These are phyloP conservation scores for Torulaspora delbrueckii DNA, from an alignment of 805 yeast species.

Conservation along the genomic window DNA sequence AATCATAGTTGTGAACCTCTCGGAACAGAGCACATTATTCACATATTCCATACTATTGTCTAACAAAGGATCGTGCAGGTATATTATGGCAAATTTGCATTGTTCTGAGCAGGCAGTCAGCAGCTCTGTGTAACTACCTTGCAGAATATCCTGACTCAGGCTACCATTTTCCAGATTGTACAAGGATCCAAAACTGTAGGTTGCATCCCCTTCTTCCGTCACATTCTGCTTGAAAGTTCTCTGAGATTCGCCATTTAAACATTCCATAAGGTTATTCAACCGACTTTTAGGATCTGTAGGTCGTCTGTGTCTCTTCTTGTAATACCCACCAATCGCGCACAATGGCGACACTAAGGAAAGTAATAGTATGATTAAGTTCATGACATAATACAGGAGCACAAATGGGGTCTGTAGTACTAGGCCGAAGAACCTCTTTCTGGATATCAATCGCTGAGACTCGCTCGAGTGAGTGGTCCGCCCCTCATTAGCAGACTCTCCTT, in stretches of 20 bases:
- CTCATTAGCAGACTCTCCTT: constrained; percentile 9
- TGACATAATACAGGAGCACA: constrained; percentile 16
- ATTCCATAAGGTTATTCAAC: constrained; percentile 15
- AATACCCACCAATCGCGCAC: constrained; percentile 21
- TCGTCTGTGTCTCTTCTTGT: constrained; percentile 18
- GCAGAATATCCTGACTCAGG: constrained; percentile 30
- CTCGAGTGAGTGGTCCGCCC: constrained; percentile 3
- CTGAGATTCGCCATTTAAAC: constrained; percentile 13
- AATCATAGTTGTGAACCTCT: constrained; percentile 44
- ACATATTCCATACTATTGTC: constrained; percentile 55
- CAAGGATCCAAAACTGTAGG: constrained; percentile 27
- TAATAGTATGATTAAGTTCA: constrained; percentile 10
- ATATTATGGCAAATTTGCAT: constrained; percentile 66
- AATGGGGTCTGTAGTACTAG: constrained; percentile 16
- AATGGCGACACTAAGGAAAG: constrained; percentile 22
- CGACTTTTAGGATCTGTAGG: constrained; percentile 14
- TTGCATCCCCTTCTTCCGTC: constrained; percentile 6
- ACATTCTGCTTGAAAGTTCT: constrained; percentile 2
- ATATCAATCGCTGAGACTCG: neutral
- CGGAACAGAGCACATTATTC: constrained; percentile 49
- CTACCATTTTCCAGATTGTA: constrained; percentile 24
- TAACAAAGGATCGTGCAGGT: constrained; percentile 67
- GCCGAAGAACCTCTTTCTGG: constrained; percentile 7
- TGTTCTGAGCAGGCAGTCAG: constrained; percentile 62
- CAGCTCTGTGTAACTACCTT: constrained; percentile 79